Base-by-base conservation (phyloP, 1,139 yeast species). In the Blastobotrys malaysiensis region DNA sequence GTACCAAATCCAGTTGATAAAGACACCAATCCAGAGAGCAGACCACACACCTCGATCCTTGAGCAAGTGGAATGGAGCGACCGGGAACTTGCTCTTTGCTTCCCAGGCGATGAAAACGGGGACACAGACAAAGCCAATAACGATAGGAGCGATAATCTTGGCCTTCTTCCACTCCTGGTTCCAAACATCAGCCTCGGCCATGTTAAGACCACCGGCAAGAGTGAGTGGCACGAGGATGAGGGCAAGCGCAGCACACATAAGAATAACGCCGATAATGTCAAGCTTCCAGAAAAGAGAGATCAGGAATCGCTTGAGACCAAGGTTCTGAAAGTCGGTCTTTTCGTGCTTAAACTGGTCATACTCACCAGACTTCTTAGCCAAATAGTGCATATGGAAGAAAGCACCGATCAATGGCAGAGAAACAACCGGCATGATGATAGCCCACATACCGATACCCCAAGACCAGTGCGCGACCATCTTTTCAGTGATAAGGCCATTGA, bases 381-480 rank as follows among this genome's bases (percentile, higher is more conserved):
- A 65, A 51, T 67, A 67, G 57, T 76, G 67, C 86, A 84, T 83
- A 66, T 84, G 86, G 9, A 75, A 44, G 63, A 83, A 72, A 62
- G 84, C 78, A 9, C 59, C 57, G 26, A 83, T 61, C 55, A 86
- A 70, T 22, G 93, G 93, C 20, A 86, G 55, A 61, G 84, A 75
- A 5, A 80, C 67, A 36, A 84, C 73, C 24, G 93, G 91, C 73
- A 83, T 77, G 57, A 86, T 83, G 64, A 84, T 83, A 1, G 90
- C 90, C 88, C 88, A 86, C 79, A 86, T 84, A 45, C 86, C 91
- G 61, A 85, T 82, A 62, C 84, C 84, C 82, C 84, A 86, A 43
- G 80, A 76, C 95, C 95, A 86, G 46, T 50, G 43, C 48, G 51
- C 59, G 52, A 72, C 75, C 45, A 73, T 67, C 9, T 70, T 74